Evolutionary conservation across 257 asterid genomes (phyloP).

Genomic region (Fraxinus pennsylvanica): DNA sequence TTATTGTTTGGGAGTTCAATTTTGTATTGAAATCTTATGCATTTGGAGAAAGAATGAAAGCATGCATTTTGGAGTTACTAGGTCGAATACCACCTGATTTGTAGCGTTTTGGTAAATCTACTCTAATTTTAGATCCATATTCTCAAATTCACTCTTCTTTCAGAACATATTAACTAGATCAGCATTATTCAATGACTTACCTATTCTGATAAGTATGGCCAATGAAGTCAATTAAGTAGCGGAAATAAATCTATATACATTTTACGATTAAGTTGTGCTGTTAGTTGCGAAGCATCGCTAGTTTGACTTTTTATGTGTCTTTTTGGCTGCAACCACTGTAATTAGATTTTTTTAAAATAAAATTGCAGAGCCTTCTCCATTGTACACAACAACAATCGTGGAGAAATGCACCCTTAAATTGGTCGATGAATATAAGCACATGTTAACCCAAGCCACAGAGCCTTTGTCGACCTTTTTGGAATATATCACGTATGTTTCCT

Average conservation of each 20-base stretch:
- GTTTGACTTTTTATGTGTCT: neutral
- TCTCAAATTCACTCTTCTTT: neutral
- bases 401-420: slow-evolving; percentile 94
- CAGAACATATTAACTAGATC: neutral
- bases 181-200: neutral
- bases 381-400: slow-evolving; percentile 92
- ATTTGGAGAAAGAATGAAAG: neutral
- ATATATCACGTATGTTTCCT: slow-evolving; percentile 62
- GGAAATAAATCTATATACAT: slow-evolving; percentile 1
- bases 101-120: neutral
- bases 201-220: neutral
- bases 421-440: slow-evolving; percentile 87
- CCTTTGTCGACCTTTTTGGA: slow-evolving; percentile 84
- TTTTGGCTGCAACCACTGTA: neutral
- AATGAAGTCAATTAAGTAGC: slow-evolving; percentile 3
- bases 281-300: slow-evolving; percentile 8
- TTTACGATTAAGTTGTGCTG: slow-evolving; percentile 1
- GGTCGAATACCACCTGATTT: slow-evolving; percentile 20
- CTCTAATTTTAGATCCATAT: slow-evolving; percentile 5
- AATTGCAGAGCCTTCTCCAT: slow-evolving; percentile 86
- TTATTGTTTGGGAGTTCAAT: neutral
- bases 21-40: neutral
- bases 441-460: slow-evolving; percentile 91
- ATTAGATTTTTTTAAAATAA: slow-evolving; percentile 7
- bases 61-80: neutral